phyloP scores from a whole-genome alignment of 2,329 filamentous ascomycete genomes.

The Aureobasidium sp. region DNA sequence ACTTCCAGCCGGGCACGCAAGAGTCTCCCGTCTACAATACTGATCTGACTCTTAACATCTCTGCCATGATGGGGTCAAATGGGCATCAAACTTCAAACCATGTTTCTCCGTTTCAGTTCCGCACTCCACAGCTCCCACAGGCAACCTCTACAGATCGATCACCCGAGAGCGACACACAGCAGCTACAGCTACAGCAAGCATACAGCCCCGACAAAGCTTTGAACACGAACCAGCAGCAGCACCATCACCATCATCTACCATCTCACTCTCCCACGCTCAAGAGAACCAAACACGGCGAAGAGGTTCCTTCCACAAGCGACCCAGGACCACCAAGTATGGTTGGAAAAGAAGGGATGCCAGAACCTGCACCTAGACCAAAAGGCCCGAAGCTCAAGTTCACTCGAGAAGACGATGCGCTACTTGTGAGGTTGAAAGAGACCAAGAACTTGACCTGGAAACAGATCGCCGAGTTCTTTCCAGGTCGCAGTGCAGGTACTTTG shows the following conservation, averaged over 20 bases:
- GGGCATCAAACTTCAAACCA: not conserved
- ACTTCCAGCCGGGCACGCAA: not conserved
- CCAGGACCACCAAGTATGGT: conserved; percentile 72
- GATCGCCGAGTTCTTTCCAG: conserved; percentile 92
- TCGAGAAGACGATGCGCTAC: conserved; percentile 76
- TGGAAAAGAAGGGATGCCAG: conserved; percentile 77
- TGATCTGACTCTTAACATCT: not conserved
- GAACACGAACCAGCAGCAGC: conserved; percentile 52
- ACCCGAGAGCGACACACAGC: not conserved
- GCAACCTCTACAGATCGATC: not conserved
- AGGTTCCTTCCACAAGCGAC: conserved; percentile 31
- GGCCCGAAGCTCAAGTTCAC: conserved; percentile 93
- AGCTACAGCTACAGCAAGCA: not conserved
- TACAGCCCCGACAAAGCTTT: not conserved
- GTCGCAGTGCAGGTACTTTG: conserved; percentile 77
- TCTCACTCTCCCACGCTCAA: conserved; percentile 62
- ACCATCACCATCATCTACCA: conserved; percentile 75
- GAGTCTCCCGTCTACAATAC: not conserved
- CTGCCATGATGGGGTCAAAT: not conserved
- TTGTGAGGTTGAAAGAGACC: conserved; percentile 88
- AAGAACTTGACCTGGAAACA: conserved; percentile 96
- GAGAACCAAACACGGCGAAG: conserved; percentile 44
- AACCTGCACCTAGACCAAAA: conserved; percentile 68
- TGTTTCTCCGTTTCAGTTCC: not conserved
- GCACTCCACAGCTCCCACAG: not conserved